Base-by-base conservation (phyloP, 73 alveolate species). In the Durusdinium trenchii region DNA sequence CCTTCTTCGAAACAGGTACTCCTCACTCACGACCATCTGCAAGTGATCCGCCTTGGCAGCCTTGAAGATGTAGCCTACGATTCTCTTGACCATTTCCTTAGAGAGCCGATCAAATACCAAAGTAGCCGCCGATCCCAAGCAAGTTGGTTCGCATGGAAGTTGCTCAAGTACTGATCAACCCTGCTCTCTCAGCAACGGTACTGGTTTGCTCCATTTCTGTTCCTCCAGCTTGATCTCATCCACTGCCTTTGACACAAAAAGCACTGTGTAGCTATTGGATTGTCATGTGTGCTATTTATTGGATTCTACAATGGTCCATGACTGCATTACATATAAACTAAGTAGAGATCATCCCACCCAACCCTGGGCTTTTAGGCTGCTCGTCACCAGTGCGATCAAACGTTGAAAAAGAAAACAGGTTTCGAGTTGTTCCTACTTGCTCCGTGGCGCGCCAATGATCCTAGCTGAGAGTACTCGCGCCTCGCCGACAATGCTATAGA, bases 191-290 rank as follows among this genome's bases (percentile, higher is more conserved):
- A 48, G 35, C 90, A 61, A 23, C 43, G 90, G 5, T 30, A 4
- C 96, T 51, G 79, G 51, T 89, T 51, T 50, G 52, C 96, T 62
- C 96, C 96, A 89, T 35, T 89, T 89, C 26, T 89, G 71, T 51
- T 89, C 96, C 64, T 89, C 96, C 57, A 61, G 60, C 86, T 89
- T 89, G 96, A 61, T 50, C 45, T 89, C 96, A 36, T 89, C 96
- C 42, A 89, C 96, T 2, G 96, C 96, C 96, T 89, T 6, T 26
- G 36, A 36, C 45, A 3, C 26, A 35, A n/a, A n/a, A n/a, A n/a
- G n/a, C n/a, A n/a, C n/a, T n/a, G n/a, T n/a, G n/a, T n/a, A n/a
- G n/a, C n/a, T n/a, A n/a, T n/a, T n/a, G n/a, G n/a, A n/a, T n/a
- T n/a, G n/a, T n/a, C n/a, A n/a, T n/a, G n/a, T n/a, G n/a, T n/a